These are phyloP conservation scores for Inga leiocalycina DNA, from an alignment of 306 rosid species.

Conservation along the genomic window DNA sequence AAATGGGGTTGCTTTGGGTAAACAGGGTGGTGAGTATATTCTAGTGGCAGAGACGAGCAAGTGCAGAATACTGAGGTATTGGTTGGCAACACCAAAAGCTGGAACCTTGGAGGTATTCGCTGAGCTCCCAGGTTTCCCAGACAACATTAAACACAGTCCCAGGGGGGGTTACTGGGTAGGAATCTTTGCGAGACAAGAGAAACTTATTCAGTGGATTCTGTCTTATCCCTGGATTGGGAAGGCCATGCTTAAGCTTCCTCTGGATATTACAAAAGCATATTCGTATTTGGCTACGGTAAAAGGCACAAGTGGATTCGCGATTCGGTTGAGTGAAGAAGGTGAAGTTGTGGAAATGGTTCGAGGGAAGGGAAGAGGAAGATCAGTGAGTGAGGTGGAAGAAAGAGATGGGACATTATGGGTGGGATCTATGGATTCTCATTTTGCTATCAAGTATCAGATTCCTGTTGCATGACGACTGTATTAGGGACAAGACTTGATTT, in stretches of 20 bases:
- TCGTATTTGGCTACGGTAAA: constrained; percentile 49
- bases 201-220: constrained; percentile 42
- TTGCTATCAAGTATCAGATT: constrained; percentile 47
- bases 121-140: constrained; percentile 72
- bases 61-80: constrained; percentile 64
- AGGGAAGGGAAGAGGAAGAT: constrained; percentile 43
- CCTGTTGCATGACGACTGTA: neutral
- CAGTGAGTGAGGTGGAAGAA: constrained; percentile 73
- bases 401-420: constrained; percentile 71
- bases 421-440: constrained; percentile 65
- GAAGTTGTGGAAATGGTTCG: constrained; percentile 55
- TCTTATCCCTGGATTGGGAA: constrained; percentile 57
- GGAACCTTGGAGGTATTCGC: constrained; percentile 60
- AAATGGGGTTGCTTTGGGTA: constrained; percentile 72
- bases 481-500: neutral
- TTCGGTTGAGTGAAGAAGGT: constrained; percentile 72
- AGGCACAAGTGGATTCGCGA: constrained; percentile 52
- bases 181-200: constrained; percentile 52
- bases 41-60: constrained; percentile 60
- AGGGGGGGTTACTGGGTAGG: constrained; percentile 91
- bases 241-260: constrained; percentile 52
- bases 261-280: constrained; percentile 47
- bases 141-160: constrained; percentile 74
- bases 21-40: constrained; percentile 48
- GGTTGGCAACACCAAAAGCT: constrained; percentile 57